phyloP scores from a whole-genome alignment of 192 early-diverging fungal species.

The Podila horticola region DNA sequence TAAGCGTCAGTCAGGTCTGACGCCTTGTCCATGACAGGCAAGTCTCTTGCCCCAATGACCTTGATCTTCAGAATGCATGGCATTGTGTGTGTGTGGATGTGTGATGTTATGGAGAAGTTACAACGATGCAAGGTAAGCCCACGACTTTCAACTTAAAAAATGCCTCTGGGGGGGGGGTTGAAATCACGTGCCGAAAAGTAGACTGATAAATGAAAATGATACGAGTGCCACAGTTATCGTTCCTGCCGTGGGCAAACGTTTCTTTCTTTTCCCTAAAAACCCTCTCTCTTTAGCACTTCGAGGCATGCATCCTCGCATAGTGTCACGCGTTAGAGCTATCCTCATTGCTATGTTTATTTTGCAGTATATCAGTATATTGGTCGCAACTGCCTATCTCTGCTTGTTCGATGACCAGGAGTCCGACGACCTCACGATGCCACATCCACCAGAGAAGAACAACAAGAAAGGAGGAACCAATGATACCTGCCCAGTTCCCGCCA shows the following conservation, averaged over 20 bases:
- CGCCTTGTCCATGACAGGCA: conserved; percentile 87
- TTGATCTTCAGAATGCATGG: conserved; percentile 84
- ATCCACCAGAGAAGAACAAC: too few relatives aligned
- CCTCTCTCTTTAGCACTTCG: too few relatives aligned
- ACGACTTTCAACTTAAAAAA: too few relatives aligned
- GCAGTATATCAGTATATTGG: neutral
- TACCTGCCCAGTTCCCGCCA: neutral
- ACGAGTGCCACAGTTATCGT: too few relatives aligned
- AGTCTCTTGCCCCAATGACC: conserved; percentile 73
- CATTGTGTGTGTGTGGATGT: conserved; percentile 44
- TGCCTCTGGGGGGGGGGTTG: too few relatives aligned
- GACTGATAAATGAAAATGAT: too few relatives aligned
- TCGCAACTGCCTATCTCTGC: neutral
- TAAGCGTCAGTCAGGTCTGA: conserved; percentile 88
- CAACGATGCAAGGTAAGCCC: neutral
- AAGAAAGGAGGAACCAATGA: neutral
- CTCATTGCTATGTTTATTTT: neutral
- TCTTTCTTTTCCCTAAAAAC: neutral
- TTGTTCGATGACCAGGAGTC: neutral
- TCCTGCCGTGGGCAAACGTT: neutral
- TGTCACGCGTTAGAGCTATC: neutral
- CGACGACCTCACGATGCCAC: neutral
- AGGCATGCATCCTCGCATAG: neutral
- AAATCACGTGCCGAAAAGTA: too few relatives aligned
- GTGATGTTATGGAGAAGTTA: neutral